Conservation (phyloP, 2,329 filamentous ascomycete species). For the Simplicillium aogashimaense region DNA sequence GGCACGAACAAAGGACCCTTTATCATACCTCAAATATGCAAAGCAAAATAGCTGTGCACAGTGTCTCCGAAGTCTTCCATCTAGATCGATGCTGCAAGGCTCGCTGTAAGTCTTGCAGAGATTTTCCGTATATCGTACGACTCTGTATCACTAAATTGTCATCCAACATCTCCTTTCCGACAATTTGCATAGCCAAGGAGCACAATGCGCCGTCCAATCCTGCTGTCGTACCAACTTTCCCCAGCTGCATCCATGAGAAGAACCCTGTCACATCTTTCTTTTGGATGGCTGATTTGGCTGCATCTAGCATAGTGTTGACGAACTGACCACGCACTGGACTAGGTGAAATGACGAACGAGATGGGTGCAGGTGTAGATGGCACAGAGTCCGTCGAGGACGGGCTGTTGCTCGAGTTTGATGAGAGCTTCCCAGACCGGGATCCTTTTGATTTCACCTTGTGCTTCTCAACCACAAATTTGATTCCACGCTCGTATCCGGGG, state of each 20-base stretch:
- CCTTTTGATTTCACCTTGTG: conserved; percentile 20
- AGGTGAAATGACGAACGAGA: conserved; percentile 7
- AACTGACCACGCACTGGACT: conserved; percentile 17
- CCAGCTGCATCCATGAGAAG: conserved; percentile 15
- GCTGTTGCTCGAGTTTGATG: conserved; percentile 11
- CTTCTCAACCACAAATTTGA: conserved; percentile 30
- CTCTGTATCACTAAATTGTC: conserved; percentile 20
- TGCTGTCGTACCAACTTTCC: conserved; percentile 21
- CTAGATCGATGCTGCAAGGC: conserved; percentile 24
- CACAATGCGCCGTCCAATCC: conserved; percentile 27
- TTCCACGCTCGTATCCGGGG: conserved; percentile 25
- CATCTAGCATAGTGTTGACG: conserved; percentile 20
- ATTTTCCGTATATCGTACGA: conserved; percentile 25
- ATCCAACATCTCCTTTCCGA: conserved; percentile 23
- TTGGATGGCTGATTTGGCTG: conserved; percentile 9
- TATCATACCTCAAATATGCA: conserved; percentile 27
- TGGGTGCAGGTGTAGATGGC: conserved; percentile 11
- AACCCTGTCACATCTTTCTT: conserved; percentile 12
- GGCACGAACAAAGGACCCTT: conserved; percentile 2
- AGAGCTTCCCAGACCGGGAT: background rate
- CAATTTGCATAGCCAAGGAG: conserved; percentile 25
- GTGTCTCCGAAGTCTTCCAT: conserved; percentile 29
- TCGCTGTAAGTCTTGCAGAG: conserved; percentile 22
- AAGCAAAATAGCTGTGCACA: conserved; percentile 28
- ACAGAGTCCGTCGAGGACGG: conserved; percentile 9